Percentiles rank a stretch among this genome's conserved stretches.
These are phyloP conservation scores for Pichia sp. DNA, from an alignment of 1,139 yeast genomes.

Conservation along the genomic window DNA sequence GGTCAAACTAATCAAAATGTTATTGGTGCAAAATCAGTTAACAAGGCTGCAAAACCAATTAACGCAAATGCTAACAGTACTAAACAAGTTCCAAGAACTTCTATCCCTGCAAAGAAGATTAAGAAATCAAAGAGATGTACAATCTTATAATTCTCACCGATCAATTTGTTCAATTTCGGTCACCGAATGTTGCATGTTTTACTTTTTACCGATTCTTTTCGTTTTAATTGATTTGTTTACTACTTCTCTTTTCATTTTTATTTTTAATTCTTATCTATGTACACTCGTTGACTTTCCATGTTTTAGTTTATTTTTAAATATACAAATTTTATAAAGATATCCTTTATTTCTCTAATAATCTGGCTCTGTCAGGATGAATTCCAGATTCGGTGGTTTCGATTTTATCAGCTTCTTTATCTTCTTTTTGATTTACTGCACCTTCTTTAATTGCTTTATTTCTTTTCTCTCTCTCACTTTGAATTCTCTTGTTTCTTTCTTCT, in stretches of 20 bases:
- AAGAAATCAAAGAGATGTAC: constrained; percentile 41
- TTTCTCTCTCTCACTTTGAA: constrained; percentile 30
- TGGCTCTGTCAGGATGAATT: constrained; percentile 55
- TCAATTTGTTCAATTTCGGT: too few relatives aligned
- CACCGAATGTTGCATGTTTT: too few relatives aligned
- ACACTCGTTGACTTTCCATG: too few relatives aligned
- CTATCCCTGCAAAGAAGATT: constrained; percentile 23
- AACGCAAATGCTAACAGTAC: background rate
- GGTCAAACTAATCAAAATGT: background rate
- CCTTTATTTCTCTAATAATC: constrained; percentile 27
- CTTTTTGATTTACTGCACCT: constrained; percentile 10
- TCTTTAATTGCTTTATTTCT: constrained; percentile 19
- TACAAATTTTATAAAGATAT: background rate
- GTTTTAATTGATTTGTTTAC: too few relatives aligned
- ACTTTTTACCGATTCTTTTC: too few relatives aligned
- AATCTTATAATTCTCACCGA: constrained; percentile 30
- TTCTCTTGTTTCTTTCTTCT: constrained; percentile 52
- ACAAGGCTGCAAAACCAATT: constrained; percentile 3
- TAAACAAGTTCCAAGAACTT: constrained; percentile 8
- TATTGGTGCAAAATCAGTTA: constrained; percentile 3
- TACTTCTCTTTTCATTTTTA: too few relatives aligned
- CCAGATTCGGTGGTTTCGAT: constrained; percentile 23
- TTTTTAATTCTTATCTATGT: too few relatives aligned
- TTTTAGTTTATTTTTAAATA: too few relatives aligned
- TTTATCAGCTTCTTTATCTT: constrained; percentile 15